Percentiles rank a stretch among this genome's conserved stretches.
phyloP scores from a whole-genome alignment of 2,329 filamentous ascomycete species.

The Aspergillus neoniger region DNA sequence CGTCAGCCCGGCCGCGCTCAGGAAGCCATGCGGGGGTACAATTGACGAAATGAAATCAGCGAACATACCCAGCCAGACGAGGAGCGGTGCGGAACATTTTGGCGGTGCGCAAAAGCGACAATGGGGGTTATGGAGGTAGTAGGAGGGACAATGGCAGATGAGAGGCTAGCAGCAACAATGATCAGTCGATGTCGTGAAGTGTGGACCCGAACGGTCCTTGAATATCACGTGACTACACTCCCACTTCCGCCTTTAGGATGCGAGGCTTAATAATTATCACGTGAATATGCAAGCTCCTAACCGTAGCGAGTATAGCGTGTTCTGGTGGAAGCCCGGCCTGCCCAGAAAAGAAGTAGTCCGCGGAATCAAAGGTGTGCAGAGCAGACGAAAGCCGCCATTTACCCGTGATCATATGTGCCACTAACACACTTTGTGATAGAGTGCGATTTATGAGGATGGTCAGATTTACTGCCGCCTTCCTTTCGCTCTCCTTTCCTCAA shows the following conservation, averaged over 20 bases:
- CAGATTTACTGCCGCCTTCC: slow-evolving; percentile 16
- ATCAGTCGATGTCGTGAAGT: slow-evolving; percentile 33
- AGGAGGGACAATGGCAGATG: slow-evolving; percentile 30
- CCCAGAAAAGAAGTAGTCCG: slow-evolving; percentile 15
- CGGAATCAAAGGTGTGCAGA: slow-evolving; percentile 10
- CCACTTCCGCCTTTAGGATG: slow-evolving; percentile 32
- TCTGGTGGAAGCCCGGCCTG: slow-evolving; percentile 4
- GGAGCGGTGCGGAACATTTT: slow-evolving; percentile 47
- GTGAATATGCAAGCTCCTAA: slow-evolving; percentile 17
- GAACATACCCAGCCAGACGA: slow-evolving; percentile 46
- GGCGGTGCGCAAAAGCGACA: slow-evolving; percentile 31
- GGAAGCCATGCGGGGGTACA: slow-evolving; percentile 9
- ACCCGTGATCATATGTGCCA: not conserved
- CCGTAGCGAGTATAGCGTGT: slow-evolving; percentile 7
- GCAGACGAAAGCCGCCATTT: slow-evolving; percentile 1
- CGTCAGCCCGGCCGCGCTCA: slow-evolving; percentile 19
- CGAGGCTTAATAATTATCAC: slow-evolving; percentile 26
- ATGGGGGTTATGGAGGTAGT: slow-evolving; percentile 26
- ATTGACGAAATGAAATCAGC: not conserved
- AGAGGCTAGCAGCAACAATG: slow-evolving; percentile 21
- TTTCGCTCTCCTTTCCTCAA: slow-evolving; percentile 20
- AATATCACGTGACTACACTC: slow-evolving; percentile 35
- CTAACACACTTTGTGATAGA: slow-evolving; percentile 3
- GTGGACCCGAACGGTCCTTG: slow-evolving; percentile 27
- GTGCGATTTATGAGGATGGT: slow-evolving; percentile 32